Evolutionary conservation across 495 filamentous ascomycete species (phyloP).

Genomic region (Xanthoparmelia taractica): DNA sequence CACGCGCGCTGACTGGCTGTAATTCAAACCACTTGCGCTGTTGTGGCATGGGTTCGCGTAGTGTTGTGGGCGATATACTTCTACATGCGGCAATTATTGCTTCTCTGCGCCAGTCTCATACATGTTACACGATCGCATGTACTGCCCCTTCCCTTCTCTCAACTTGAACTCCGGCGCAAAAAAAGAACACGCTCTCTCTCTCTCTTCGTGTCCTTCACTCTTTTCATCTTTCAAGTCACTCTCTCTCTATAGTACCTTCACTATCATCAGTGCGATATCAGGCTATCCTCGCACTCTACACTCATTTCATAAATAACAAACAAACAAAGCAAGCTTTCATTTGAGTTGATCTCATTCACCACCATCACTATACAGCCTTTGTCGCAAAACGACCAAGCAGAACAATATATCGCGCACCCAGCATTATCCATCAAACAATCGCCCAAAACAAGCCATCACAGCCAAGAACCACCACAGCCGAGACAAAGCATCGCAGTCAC

Average conservation of each 20-base stretch:
- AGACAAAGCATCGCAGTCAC: neutral
- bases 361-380: slow-evolving; percentile 7
- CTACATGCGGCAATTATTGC: slow-evolving; percentile 15
- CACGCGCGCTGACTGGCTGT: slow-evolving; percentile 2
- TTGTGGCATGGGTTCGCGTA: neutral
- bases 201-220: neutral
- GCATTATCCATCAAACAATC: slow-evolving; percentile 2
- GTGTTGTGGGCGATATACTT: neutral
- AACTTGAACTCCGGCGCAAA: neutral
- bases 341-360: slow-evolving; percentile 18
- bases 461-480: neutral
- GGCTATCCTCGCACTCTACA: neutral
- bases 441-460: neutral
- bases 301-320: neutral
- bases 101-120: slow-evolving; percentile 15
- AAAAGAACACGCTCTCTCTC: slow-evolving; percentile 5
- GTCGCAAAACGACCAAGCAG: slow-evolving; percentile 8
- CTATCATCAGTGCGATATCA: neutral
- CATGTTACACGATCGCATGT: slow-evolving; percentile 5
- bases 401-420: slow-evolving; percentile 7
- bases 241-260: slow-evolving; percentile 5
- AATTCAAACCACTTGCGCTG: neutral
- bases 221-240: slow-evolving; percentile 9
- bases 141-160: slow-evolving; percentile 1
- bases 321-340: neutral